phyloP scores from a whole-genome alignment of 1,284 basidiomycete genomes.

The Spongispora temasekensis region DNA sequence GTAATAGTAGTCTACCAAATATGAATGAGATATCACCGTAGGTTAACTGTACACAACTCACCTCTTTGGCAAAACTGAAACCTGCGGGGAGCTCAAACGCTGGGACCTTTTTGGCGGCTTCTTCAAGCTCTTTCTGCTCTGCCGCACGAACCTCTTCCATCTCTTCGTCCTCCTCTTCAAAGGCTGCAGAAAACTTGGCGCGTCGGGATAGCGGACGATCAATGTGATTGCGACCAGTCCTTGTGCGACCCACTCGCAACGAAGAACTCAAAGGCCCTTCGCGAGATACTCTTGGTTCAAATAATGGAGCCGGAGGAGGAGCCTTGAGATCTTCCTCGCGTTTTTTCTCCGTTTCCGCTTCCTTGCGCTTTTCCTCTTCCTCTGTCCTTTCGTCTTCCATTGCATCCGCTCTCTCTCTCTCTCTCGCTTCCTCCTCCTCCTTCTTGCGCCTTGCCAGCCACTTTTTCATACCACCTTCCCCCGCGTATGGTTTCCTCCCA shows the following conservation, averaged over 20 bases:
- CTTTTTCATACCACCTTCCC: conserved; percentile 73
- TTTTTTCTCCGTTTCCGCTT: conserved; percentile 24
- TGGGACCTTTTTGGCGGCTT: conserved; percentile 54
- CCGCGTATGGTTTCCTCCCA: conserved; percentile 69
- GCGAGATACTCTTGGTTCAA: conserved; percentile 22
- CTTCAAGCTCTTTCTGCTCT: conserved; percentile 48
- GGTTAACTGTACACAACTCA: conserved; percentile 38
- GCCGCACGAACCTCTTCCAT: conserved; percentile 47
- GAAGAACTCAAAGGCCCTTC: conserved; percentile 47
- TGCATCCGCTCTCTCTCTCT: conserved; percentile 33
- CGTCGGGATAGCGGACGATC: conserved; percentile 45
- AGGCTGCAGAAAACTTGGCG: conserved; percentile 66
- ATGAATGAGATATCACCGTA: conserved; percentile 8
- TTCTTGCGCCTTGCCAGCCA: conserved; percentile 55
- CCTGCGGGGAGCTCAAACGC: conserved; percentile 60
- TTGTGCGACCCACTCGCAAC: conserved; percentile 63
- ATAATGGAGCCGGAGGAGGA: conserved; percentile 24
- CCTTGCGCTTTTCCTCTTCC: conserved; percentile 19
- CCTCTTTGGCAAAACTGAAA: conserved; percentile 68
- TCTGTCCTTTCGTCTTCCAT: conserved; percentile 38
- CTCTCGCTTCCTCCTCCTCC: conserved; percentile 37
- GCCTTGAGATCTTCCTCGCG: conserved; percentile 23
- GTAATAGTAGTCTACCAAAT: conserved; percentile 34
- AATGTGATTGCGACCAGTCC: conserved; percentile 53
- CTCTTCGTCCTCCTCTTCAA: conserved; percentile 58